Base-by-base conservation (phyloP, 2,329 filamentous ascomycete genomes). In the Penicillium oxalicum region DNA sequence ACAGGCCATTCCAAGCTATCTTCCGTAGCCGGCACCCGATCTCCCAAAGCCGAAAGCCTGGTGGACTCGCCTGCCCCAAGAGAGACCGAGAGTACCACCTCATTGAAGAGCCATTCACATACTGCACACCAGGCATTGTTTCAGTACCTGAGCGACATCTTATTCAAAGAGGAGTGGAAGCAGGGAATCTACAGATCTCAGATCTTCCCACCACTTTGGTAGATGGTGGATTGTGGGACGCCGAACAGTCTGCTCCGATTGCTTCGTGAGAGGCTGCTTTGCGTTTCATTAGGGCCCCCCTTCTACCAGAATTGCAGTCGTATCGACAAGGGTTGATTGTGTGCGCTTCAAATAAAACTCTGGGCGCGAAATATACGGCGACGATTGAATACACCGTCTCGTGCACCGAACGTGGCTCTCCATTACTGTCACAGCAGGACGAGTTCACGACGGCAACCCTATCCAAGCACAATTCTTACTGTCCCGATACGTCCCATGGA, bases 201-300 rank as follows among this genome's bases (percentile, higher is more conserved):
- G 11, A 8, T 3, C 11, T 57, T 63, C 54, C 49, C 34, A 43
- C 46, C 54, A 53, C 49, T 50, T 50, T 43, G 35, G 53, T 64
- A 63, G 57, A 74, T 72, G 70, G 69, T 68, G 62, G 66, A 65
- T 67, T 72, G 70, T 74, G 72, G 73, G 71, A 74, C 71, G 72
- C 71, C 56, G 60, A 73, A 73, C 69, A 71, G 71, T 74, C 71
- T 70, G 61, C 73, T 75, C 72, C 63, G 59, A 61, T 45, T 52
- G 58, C 51, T 43, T 43, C 40, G 29, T 71, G 73, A 74, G 73
- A 74, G 72, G 68, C 71, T 70, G 70, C 67, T 73, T 74, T 73
- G 73, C 73, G 71, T 75, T 75, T 72, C 72, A 74, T 74, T 67
- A 69, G 71, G 67, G 71, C 71, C 71, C 68, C 67, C 69, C 70